These are phyloP conservation scores for Candolleomyces eurysporus DNA, from an alignment of 768 basidiomycete species.

Conservation along the genomic window DNA sequence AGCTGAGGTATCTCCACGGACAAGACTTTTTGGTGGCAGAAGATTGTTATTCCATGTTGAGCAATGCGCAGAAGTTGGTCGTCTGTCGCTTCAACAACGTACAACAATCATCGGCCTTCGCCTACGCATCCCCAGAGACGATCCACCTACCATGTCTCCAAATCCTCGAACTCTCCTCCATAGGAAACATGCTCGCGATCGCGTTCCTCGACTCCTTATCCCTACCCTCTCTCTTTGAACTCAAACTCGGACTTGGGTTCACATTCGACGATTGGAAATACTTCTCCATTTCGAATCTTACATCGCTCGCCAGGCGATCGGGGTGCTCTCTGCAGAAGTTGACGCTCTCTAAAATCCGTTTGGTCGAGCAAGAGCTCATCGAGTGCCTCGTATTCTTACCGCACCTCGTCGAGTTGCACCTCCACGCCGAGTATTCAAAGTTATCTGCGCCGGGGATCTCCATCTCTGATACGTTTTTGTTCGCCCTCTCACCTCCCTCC, in stretches of 20 bases:
- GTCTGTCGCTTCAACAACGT: too few relatives aligned
- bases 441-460: not conserved
- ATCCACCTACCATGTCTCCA: too few relatives aligned
- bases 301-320: not conserved
- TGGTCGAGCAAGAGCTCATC: conserved; percentile 2
- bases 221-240: not conserved
- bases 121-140: too few relatives aligned
- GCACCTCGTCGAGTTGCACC: not conserved
- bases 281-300: not conserved
- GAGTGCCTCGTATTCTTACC: not conserved
- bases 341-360: not conserved
- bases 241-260: not conserved
- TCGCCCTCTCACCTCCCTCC: not conserved
- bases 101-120: too few relatives aligned
- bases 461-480: not conserved
- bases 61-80: too few relatives aligned
- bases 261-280: conserved; percentile 1
- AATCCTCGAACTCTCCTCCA: too few relatives aligned
- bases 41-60: too few relatives aligned
- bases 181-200: not conserved
- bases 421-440: conserved; percentile 5
- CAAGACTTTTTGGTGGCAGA: too few relatives aligned
- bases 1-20: not conserved
- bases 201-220: not conserved
- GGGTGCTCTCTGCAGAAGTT: not conserved